Conservation (phyloP, 805 yeast species). For the Wickerhamiella domercqiae region DNA sequence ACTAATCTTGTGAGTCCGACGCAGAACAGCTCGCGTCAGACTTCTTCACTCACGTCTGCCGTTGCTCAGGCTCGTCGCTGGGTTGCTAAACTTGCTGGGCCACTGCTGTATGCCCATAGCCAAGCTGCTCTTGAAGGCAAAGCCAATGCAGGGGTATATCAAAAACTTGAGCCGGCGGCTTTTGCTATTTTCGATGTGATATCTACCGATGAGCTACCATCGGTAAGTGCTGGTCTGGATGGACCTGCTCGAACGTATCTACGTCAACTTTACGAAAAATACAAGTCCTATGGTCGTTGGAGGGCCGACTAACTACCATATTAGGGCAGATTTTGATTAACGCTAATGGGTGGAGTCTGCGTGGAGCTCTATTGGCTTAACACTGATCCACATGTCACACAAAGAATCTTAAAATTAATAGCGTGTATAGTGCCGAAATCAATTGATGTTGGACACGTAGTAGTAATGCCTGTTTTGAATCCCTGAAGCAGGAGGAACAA, state of each 20-base stretch:
- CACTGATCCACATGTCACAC: too few relatives aligned
- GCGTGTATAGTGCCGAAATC: too few relatives aligned
- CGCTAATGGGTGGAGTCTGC: too few relatives aligned
- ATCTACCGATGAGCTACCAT: slow-evolving; percentile 47
- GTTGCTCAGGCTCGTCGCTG: slow-evolving; percentile 37
- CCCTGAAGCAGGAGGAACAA: too few relatives aligned
- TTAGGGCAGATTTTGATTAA: too few relatives aligned
- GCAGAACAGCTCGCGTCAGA: slow-evolving; percentile 21
- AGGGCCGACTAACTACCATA: slow-evolving; percentile 40
- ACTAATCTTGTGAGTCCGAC: slow-evolving; percentile 64
- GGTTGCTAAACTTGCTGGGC: slow-evolving; percentile 16
- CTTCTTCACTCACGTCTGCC: slow-evolving; percentile 33
- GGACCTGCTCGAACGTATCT: slow-evolving; percentile 51
- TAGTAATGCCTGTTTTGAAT: too few relatives aligned
- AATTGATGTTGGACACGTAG: too few relatives aligned
- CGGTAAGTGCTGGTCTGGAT: slow-evolving; percentile 53
- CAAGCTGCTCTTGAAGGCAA: slow-evolving; percentile 6
- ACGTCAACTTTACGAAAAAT: slow-evolving; percentile 53
- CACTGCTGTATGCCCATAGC: slow-evolving; percentile 36
- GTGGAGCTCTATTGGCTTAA: too few relatives aligned
- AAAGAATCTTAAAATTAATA: too few relatives aligned
- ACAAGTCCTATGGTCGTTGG: slow-evolving; percentile 73
- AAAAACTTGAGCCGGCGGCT: slow-evolving; percentile 38
- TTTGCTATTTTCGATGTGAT: slow-evolving; percentile 54
- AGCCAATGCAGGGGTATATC: slow-evolving; percentile 32